These are phyloP conservation scores for Fomitopsis betulina DNA, from an alignment of 1,284 basidiomycete species.

Conservation along the genomic window DNA sequence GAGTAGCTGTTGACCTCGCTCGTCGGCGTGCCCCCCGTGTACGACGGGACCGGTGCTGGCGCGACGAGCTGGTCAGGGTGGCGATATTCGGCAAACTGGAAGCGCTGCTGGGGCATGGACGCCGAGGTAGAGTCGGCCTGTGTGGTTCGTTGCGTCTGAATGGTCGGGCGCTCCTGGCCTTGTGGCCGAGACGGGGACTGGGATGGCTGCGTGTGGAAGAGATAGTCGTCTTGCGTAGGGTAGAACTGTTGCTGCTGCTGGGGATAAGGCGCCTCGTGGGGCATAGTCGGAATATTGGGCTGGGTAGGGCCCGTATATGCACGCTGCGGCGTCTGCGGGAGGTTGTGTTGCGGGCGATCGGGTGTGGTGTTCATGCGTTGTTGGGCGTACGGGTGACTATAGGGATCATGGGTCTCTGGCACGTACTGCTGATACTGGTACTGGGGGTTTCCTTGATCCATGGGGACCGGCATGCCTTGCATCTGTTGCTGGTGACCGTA, in stretches of 20 bases:
- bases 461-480: conserved; percentile 7
- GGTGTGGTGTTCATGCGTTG: background rate
- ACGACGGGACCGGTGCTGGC: conserved; percentile 5
- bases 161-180: background rate
- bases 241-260: background rate
- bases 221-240: background rate
- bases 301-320: background rate
- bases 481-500: conserved; percentile 11
- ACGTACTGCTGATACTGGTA: conserved; percentile 22
- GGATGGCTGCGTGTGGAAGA: background rate
- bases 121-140: background rate
- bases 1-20: conserved; percentile 12
- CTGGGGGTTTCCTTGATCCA: conserved; percentile 12
- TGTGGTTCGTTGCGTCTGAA: background rate
- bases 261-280: background rate
- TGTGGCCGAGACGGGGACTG: background rate
- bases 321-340: background rate
- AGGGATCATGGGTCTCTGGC: conserved; percentile 4
- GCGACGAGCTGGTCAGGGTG: conserved; percentile 11
- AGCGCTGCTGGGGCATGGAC: conserved; percentile 14
- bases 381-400: conserved; percentile 11
- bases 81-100: conserved; percentile 18
- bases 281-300: background rate
- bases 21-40: conserved; percentile 11
- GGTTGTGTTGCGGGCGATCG: conserved; percentile 6